Base-by-base conservation (phyloP, 2,329 filamentous ascomycete species). In the Alternaria triticimaculans region DNA sequence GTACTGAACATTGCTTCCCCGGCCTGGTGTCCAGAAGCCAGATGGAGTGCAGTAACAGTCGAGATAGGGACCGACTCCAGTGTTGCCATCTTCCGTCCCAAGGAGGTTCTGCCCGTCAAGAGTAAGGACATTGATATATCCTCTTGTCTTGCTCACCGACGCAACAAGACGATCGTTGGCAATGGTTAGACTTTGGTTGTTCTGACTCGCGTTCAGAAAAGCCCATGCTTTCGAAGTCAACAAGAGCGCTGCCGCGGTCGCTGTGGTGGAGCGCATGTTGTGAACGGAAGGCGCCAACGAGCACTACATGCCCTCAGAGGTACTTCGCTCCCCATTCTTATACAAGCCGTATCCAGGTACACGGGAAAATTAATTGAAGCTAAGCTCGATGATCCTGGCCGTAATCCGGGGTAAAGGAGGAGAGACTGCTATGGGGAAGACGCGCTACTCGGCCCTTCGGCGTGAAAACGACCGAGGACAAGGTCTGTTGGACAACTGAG, bases 1-100 rank as follows among this genome's bases (percentile, higher is more conserved):
- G 68, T 86, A 87, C 2, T 76, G 60, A 9, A 54, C 60, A 48
- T 62, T 81, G 1, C 86, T 83, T 5, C 77, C 80, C 5, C 83
- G 84, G 0, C 87, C 87, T 0, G 88, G 86, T 0, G 87, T 89
- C 78, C 87, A 90, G 70, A 85, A 85, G 0, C 88, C 88, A 0
- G 81, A 82, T 9, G 87, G 87, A 0, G 82, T 86, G 71, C 70
- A 72, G 26, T 70, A 70, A 28, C 70, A 72, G 25, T 72, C 70
- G 15, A 72, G 62, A 33, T 79, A 77, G 4, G 81, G 74, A n/a
- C 86, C 81, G 7, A 79, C 76, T 0, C 84, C 84, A 3, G 68
- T 67, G 15, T 68, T 72, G 11, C 67, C 68, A 56, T 66, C 53
- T 45, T 72, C 72, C 0, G 58, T 66, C 4, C 70, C 70, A 6